Base-by-base conservation (phyloP, 345 rosid genomes). In the Iberis pinnata region DNA sequence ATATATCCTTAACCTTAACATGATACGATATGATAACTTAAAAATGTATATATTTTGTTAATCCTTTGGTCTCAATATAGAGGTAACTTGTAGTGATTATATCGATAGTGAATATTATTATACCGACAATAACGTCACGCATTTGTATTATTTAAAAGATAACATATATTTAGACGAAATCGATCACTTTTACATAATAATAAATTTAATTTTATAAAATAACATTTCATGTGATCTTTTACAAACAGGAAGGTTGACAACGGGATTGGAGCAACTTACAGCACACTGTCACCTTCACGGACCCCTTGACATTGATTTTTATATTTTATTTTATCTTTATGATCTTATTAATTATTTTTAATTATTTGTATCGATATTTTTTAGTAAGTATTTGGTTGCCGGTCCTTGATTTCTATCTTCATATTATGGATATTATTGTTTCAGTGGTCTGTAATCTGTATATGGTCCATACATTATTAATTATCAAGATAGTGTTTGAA, bases 51-150 rank as follows among this genome's bases (percentile, higher is more conserved):
- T 43, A 13, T 36, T 56, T 49, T 43, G 20, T 41, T 56, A 52
- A 60, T 53, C 65, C 49, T 66, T n/a, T 52, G 60, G 65, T 58
- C 54, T 66, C 49, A 27, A n/a, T 53, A 46, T 36, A 67, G 56
- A 59, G 71, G 65, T 67, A 67, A 67, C 65, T 67, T 67, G 66
- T 67, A 53, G 61, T 60, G 31, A n/a, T n/a, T n/a, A n/a, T n/a
- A n/a, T 51, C 43, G 47, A 26, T 50, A 63, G 66, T 53, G 61
- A 67, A 39, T 67, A 67, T 67, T n/a, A 67, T 53, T 60, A 60
- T 29, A 53, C 71, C 71, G 71, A 67, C 71, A 67, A 67, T 60
- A 53, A 60, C 71, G 71, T 67, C 71, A 67, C 56, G 56, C 50
- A 37, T 52, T 59, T 45, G 42, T n/a, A n/a, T 46, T 67, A 45